A percentile compares a stretch with the other conserved stretches of the same genome.
Evolutionary conservation across 2,329 filamentous ascomycete genomes (phyloP).

Genomic region (Aspergillus sergii): DNA sequence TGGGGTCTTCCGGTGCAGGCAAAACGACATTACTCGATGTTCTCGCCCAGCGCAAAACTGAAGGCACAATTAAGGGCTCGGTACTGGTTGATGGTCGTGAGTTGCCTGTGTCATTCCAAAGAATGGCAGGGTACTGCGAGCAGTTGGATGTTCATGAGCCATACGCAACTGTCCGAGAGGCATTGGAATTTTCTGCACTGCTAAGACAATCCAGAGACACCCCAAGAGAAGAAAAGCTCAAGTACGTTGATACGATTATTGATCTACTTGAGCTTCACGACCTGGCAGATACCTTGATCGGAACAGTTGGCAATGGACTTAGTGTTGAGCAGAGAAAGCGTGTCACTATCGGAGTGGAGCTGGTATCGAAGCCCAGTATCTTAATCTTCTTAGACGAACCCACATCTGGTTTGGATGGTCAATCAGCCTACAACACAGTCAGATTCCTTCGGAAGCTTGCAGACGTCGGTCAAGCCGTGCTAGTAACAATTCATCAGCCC

Average conservation of each 20-base stretch:
- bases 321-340: conserved; percentile 70
- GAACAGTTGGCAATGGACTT: conserved; percentile 43
- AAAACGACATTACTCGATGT: conserved; percentile 77
- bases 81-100: conserved; percentile 67
- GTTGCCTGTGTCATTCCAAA: conserved; percentile 63
- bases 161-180: conserved; percentile 66
- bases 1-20: conserved; percentile 77
- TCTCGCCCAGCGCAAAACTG: conserved; percentile 68
- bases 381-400: conserved; percentile 72
- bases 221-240: conserved; percentile 61
- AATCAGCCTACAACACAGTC: conserved; percentile 67
- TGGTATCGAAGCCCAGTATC: conserved; percentile 68
- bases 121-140: conserved; percentile 69
- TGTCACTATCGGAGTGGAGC: conserved; percentile 71
- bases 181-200: conserved; percentile 66
- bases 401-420: conserved; percentile 68
- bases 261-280: conserved; percentile 64
- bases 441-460: conserved; percentile 68
- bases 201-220: conserved; percentile 59
- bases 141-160: conserved; percentile 70
- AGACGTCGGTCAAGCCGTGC: conserved; percentile 65
- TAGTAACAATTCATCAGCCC: conserved; percentile 73
- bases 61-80: conserved; percentile 63
- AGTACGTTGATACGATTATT: conserved; percentile 66
- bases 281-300: conserved; percentile 65